phyloP scores from a whole-genome alignment of 2,329 filamentous ascomycete genomes.

The Neocucurbitaria cava region DNA sequence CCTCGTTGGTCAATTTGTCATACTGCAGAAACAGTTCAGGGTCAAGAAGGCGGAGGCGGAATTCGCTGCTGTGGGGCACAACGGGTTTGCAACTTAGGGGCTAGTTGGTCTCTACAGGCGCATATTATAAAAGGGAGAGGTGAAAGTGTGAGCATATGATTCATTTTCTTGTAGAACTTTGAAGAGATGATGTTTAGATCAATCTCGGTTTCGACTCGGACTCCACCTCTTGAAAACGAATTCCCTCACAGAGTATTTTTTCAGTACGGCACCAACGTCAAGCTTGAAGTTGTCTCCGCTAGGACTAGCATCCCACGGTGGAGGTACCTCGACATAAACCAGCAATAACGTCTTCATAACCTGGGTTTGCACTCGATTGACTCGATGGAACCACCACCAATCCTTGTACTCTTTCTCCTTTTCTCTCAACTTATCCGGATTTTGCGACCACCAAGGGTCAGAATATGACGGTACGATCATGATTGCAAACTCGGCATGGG shows the following conservation, averaged over 20 bases:
- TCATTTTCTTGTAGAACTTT: neutral
- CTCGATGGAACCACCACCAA: conserved; percentile 87
- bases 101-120: neutral
- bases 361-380: conserved; percentile 87
- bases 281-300: conserved; percentile 49
- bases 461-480: conserved; percentile 84
- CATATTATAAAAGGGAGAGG: neutral
- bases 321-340: conserved; percentile 89
- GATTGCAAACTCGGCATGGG: conserved; percentile 92
- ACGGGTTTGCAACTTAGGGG: neutral
- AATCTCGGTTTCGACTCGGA: conserved; percentile 77
- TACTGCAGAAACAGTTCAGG: conserved; percentile 16
- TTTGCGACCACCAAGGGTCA: conserved; percentile 71
- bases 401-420: conserved; percentile 59
- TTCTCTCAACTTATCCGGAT: conserved; percentile 56
- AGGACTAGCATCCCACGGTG: conserved; percentile 60
- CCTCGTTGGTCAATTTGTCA: conserved; percentile 24
- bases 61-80: neutral
- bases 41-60: conserved; percentile 16
- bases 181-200: neutral
- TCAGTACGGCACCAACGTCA: conserved; percentile 70
- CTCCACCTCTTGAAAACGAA: conserved; percentile 84
- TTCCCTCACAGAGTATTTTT: conserved; percentile 78
- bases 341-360: conserved; percentile 90
- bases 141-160: neutral